Conservation (phyloP, 176 grass and related monocot genomes). For the Triticum dicoccoides region DNA sequence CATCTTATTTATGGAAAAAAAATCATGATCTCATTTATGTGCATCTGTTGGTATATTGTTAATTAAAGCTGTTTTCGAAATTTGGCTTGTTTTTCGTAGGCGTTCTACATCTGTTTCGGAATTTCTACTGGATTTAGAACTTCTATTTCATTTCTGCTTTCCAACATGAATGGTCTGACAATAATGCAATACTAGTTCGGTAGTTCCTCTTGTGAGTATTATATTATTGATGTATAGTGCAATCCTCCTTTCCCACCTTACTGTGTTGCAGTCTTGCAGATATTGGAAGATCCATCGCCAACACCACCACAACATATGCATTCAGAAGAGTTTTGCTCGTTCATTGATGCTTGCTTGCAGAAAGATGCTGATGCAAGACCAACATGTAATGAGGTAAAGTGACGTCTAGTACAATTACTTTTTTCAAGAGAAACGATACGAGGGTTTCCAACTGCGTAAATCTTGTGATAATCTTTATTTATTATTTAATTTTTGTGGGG, state of each 20-base stretch:
- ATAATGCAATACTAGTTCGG: background rate
- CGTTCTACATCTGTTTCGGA: background rate
- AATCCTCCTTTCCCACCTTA: constrained; percentile 12
- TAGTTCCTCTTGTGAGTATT: background rate
- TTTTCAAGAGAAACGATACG: background rate
- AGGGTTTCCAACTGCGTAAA: background rate
- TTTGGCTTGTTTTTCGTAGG: background rate
- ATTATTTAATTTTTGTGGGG: no score
- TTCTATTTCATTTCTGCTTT: background rate
- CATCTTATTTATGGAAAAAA: background rate
- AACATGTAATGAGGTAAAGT: constrained; percentile 59
- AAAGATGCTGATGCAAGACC: constrained; percentile 82
- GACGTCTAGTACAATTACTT: background rate
- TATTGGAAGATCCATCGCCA: constrained; percentile 88
- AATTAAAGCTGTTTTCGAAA: background rate
- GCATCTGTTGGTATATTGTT: background rate
- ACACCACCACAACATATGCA: constrained; percentile 57
- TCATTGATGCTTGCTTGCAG: constrained; percentile 82
- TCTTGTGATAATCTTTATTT: background rate
- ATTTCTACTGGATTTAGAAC: background rate
- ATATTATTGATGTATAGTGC: background rate
- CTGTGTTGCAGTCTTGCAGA: constrained; percentile 39
- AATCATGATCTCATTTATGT: background rate
- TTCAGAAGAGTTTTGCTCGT: constrained; percentile 85
- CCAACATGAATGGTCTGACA: background rate